Conservation (phyloP, 2,329 filamentous ascomycete genomes). For the Alternaria novae-zelandiae region DNA sequence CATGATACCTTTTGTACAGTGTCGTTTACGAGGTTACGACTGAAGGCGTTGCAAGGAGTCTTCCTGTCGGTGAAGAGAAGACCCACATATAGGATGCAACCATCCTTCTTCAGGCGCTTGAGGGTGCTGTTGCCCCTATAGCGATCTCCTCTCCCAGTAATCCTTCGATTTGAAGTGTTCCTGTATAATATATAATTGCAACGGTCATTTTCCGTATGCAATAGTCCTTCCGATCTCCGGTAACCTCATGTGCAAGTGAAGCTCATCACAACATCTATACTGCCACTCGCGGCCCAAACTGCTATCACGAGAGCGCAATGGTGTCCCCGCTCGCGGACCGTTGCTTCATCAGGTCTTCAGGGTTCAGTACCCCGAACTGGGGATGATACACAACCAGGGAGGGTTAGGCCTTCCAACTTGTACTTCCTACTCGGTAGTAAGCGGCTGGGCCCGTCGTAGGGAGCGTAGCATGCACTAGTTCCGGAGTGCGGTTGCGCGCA, state of each 20-base stretch:
- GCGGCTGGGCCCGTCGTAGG: slow-evolving; percentile 6
- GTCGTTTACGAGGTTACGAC: slow-evolving; percentile 18
- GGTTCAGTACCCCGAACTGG: not conserved
- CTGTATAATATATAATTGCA: slow-evolving; percentile 27
- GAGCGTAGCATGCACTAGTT: slow-evolving; percentile 7
- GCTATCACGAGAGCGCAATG: not conserved
- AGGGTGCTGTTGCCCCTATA: slow-evolving; percentile 20
- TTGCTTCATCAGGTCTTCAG: not conserved
- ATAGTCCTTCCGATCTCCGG: not conserved
- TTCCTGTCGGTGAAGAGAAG: slow-evolving; percentile 12
- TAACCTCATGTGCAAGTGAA: not conserved
- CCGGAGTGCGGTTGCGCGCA: slow-evolving; percentile 13
- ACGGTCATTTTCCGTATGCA: slow-evolving; percentile 2
- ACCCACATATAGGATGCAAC: slow-evolving; percentile 2
- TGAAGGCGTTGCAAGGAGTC: slow-evolving; percentile 13
- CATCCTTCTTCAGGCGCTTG: slow-evolving; percentile 15
- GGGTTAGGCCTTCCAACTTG: not conserved
- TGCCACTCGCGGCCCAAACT: not conserved
- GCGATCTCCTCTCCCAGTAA: slow-evolving; percentile 14
- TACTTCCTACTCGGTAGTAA: slow-evolving; percentile 8
- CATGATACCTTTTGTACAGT: slow-evolving; percentile 16
- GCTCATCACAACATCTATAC: not conserved
- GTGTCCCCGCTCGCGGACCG: not conserved
- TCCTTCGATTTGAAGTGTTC: slow-evolving; percentile 7
- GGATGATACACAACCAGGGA: not conserved